Evolutionary conservation across 768 basidiomycete species (phyloP), one percentile per base, ranked within the genome.

Genomic region (Coprinellus micaceus): DNA sequence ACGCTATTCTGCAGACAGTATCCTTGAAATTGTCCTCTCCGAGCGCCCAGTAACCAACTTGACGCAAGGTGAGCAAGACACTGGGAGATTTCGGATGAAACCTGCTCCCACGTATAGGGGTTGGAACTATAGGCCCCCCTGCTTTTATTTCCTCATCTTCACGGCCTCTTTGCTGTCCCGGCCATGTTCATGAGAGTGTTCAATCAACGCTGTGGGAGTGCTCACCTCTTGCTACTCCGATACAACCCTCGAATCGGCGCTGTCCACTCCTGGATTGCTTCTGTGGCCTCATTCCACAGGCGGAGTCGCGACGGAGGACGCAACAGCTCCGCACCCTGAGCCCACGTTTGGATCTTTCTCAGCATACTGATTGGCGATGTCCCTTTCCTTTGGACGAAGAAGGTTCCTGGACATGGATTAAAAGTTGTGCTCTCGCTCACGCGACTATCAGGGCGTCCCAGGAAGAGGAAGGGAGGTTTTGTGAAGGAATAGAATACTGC

Each of bases 281-380:
- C 63, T 17, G 63, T 64, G 4, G 67, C 65, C 9, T 61, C 61
- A 40, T 69, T 65, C 17, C 67, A 53, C 22, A 2, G 67, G 64
- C 1, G 63, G 63, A 2, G 66, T 57, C 10, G 65, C 62, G 53
- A 72, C 72, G 6, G 74, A 67, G 25, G 74, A 71, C 11, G 69
- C 74, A 12, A 77, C 69, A 29, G 74, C 75, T 17, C 74, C 73
- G 51, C 74, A 77, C 1, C 74, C 75, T 41, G 76, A 77, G 57
- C 76, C 74, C 74, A 67, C 66, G 52, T 71, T 75, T 22, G 63
- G 48, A 56, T 76, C 74, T 2, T 63, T 64, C 17, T 61, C 60
- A 40, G 69, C 66, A 59, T 69, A 75, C 58, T 74, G 74, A 54
- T 76, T 76, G 19, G 72, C 74, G 22, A 75, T 73, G 55, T 75